Conservation (phyloP, 139 green algal genomes). For the Chlorella sp. region DNA sequence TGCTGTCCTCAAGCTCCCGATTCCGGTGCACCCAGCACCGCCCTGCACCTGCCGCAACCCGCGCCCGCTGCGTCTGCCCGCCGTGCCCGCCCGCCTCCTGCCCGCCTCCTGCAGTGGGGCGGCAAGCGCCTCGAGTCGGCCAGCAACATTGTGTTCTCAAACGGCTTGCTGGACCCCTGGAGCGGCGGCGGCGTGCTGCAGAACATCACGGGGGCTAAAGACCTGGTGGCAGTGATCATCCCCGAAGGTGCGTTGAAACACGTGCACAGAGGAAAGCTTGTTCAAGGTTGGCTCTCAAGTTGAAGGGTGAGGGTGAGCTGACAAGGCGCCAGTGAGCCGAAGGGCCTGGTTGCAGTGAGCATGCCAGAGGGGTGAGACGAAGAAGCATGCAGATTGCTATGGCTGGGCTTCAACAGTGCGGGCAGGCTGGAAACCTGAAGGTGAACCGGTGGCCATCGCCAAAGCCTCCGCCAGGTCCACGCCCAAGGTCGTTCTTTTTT, state of each 20-base stretch:
- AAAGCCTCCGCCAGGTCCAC: too few species aligned
- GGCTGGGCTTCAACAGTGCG: too few species aligned
- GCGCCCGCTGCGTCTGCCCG: neutral
- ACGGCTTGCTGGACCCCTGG: conserved; percentile 65
- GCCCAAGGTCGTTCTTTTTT: too few species aligned
- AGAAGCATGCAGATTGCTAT: too few species aligned
- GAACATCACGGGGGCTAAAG: conserved; percentile 48
- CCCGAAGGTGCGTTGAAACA: conserved; percentile 61
- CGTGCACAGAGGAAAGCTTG: neutral
- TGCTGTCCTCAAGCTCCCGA: too few species aligned
- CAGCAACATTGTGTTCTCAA: conserved; percentile 65
- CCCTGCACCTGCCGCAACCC: neutral
- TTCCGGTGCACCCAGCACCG: too few species aligned
- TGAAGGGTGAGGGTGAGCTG: neutral
- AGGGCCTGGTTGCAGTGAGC: neutral
- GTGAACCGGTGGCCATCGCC: too few species aligned
- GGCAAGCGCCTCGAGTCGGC: conserved; percentile 37
- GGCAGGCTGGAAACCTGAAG: too few species aligned
- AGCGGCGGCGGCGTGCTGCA: conserved; percentile 47
- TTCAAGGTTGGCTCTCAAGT: neutral
- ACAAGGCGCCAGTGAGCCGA: neutral
- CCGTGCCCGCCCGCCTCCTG: neutral
- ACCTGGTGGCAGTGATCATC: conserved; percentile 66
- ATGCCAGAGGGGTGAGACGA: too few species aligned
- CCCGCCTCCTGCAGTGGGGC: conserved; percentile 3